These are phyloP conservation scores for Termitomyces sp. DNA, from an alignment of 768 basidiomycete genomes.

Conservation along the genomic window DNA sequence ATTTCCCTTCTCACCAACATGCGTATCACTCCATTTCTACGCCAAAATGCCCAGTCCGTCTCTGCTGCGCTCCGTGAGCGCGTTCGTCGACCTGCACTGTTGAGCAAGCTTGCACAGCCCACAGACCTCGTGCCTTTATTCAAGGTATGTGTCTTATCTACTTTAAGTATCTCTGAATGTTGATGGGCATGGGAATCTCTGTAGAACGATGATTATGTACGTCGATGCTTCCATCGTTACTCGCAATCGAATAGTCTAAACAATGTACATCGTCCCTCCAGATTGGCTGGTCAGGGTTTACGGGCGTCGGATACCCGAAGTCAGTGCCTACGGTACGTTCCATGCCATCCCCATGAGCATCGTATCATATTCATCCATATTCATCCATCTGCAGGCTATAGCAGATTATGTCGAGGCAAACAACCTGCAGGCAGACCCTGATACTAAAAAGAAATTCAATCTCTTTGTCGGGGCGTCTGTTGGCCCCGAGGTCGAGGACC, in stretches of 20 bases:
- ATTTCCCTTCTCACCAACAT: constrained; percentile 13
- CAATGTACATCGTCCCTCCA: constrained; percentile 11
- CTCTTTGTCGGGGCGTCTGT: constrained; percentile 45
- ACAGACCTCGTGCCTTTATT: constrained; percentile 39
- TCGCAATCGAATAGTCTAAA: background rate
- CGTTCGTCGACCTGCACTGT: constrained; percentile 33
- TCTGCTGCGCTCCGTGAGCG: constrained; percentile 38
- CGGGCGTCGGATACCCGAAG: constrained; percentile 49
- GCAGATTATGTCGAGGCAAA: constrained; percentile 40
- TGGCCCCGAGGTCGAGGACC: constrained; percentile 46
- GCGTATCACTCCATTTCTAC: constrained; percentile 25
- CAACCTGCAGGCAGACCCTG: constrained; percentile 38
- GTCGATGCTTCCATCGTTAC: constrained; percentile 13
- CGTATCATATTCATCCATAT: background rate
- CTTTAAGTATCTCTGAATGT: background rate
- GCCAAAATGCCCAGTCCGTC: constrained; percentile 21
- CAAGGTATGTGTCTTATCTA: constrained; percentile 24
- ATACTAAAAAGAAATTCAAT: constrained; percentile 43
- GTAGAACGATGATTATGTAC: constrained; percentile 44
- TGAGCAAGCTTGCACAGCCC: constrained; percentile 32
- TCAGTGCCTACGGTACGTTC: constrained; percentile 35
- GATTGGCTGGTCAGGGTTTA: constrained; percentile 52
- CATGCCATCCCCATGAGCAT: background rate
- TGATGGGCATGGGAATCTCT: background rate
- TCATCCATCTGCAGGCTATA: constrained; percentile 29